Conservation (phyloP, 768 basidiomycete genomes). For the Vishniacozyma victoriae region DNA sequence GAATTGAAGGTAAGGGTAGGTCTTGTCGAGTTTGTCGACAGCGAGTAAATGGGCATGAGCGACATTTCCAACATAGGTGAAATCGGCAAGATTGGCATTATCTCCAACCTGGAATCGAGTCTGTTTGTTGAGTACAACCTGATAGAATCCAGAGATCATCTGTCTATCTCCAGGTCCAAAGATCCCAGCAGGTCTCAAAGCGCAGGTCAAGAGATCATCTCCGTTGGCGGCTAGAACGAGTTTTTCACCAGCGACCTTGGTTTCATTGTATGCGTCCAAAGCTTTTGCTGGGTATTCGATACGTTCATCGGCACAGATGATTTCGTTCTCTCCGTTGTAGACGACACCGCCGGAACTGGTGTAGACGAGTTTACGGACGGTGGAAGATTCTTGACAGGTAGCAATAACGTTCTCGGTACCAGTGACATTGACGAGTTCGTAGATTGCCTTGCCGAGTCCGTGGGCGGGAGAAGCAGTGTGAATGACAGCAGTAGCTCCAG, state of each 20-base stretch:
- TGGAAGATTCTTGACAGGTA: constrained; percentile 62
- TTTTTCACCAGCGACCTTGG: constrained; percentile 82
- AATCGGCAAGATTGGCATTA: constrained; percentile 90
- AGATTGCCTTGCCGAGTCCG: constrained; percentile 64
- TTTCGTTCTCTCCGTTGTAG: constrained; percentile 67
- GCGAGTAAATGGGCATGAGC: constrained; percentile 91
- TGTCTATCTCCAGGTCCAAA: constrained; percentile 95
- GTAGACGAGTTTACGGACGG: constrained; percentile 79
- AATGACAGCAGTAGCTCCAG: constrained; percentile 80
- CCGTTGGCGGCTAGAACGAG: constrained; percentile 81
- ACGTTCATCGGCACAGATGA: constrained; percentile 84
- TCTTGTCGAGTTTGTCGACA: constrained; percentile 66
- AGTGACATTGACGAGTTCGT: constrained; percentile 82
- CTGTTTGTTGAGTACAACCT: constrained; percentile 72
- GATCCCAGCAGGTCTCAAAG: constrained; percentile 86
- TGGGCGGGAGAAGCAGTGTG: constrained; percentile 87
- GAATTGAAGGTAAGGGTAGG: constrained; percentile 53
- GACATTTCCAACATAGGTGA: constrained; percentile 94
- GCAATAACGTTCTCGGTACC: constrained; percentile 72
- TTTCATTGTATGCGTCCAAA: constrained; percentile 87
- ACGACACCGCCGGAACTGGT: constrained; percentile 89
- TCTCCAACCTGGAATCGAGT: constrained; percentile 89
- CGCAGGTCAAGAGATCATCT: constrained; percentile 74
- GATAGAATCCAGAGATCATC: constrained; percentile 67
- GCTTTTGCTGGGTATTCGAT: constrained; percentile 64